These are phyloP conservation scores for Pedinophyceae sp. DNA, from an alignment of 139 green algal species.

Conservation along the genomic window DNA sequence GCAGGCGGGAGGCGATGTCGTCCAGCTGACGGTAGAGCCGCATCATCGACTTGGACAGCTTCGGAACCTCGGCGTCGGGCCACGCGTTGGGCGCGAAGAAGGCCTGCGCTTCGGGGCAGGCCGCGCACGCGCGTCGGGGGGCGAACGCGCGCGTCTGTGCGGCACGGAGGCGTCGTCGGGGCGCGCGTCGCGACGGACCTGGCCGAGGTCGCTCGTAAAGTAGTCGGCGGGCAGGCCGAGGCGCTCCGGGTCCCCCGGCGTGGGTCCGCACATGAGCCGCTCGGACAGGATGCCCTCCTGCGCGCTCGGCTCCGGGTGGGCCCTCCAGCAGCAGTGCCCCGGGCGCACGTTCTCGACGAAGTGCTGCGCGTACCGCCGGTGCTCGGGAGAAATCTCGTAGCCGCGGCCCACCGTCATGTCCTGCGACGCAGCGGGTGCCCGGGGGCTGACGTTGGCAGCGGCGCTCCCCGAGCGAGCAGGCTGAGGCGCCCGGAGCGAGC, in stretches of 20 bases:
- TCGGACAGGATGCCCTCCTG: constrained; percentile 15
- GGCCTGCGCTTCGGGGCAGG: no score
- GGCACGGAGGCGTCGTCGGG: no score
- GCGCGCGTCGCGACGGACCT: no score
- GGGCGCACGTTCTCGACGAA: background rate
- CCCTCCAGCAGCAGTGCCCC: constrained; percentile 3
- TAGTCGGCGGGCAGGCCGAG: no score
- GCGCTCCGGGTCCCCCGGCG: background rate
- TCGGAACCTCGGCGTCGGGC: background rate
- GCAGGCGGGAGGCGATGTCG: background rate
- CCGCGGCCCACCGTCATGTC: constrained; percentile 13
- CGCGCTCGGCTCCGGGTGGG: constrained; percentile 10
- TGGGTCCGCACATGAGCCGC: constrained; percentile 16
- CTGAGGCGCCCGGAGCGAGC: no score
- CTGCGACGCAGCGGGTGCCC: no score
- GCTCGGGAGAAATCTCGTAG: constrained; percentile 18
- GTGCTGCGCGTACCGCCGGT: background rate
- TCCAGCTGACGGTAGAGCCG: constrained; percentile 4
- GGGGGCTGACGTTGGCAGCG: no score
- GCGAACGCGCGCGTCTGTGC: no score
- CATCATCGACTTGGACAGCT: constrained; percentile 11
- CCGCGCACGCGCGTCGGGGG: no score
- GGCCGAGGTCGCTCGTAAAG: no score
- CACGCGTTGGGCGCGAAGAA: constrained; percentile 16
- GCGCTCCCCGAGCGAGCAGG: no score